phyloP scores from a whole-genome alignment of 2,329 filamentous ascomycete species.

The Nigrospora oryzae region DNA sequence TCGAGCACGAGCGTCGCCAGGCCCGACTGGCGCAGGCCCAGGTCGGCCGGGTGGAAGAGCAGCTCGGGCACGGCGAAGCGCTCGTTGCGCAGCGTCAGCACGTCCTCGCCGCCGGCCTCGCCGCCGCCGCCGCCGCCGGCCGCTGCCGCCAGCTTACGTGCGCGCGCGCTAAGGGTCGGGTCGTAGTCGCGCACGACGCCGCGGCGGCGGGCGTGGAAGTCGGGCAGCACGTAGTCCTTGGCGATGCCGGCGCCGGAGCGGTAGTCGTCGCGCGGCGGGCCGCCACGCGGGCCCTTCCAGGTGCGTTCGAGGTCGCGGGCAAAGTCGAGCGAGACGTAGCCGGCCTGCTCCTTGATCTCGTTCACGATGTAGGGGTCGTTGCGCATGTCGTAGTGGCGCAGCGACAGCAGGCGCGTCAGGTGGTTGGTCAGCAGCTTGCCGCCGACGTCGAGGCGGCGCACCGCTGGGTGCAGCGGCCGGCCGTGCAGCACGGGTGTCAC shows the following conservation, averaged over 20 bases:
- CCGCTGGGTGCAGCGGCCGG: conserved; percentile 68
- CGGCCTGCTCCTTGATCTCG: conserved; percentile 87
- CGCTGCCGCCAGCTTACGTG: conserved; percentile 34
- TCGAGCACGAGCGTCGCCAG: conserved; percentile 78
- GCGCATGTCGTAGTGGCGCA: conserved; percentile 91
- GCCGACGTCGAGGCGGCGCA: conserved; percentile 81
- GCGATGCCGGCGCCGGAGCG: conserved; percentile 53
- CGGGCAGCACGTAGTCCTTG: conserved; percentile 86
- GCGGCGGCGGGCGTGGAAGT: conserved; percentile 52
- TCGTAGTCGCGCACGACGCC: conserved; percentile 76
- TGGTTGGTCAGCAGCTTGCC: conserved; percentile 93
- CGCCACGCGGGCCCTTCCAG: conserved; percentile 69
- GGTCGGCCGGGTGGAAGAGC: conserved; percentile 77
- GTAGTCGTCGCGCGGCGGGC: conserved; percentile 38
- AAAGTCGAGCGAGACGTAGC: conserved; percentile 77
- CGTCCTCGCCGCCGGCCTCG: conserved; percentile 52
- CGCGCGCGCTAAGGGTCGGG: conserved; percentile 48
- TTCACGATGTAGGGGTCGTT: conserved; percentile 92
- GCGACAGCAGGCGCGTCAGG: conserved; percentile 78
- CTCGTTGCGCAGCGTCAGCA: conserved; percentile 83
- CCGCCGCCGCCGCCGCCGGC: conserved; percentile 33
- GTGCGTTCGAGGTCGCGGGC: conserved; percentile 66
- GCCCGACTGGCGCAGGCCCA: conserved; percentile 76
- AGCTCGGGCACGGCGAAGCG: conserved; percentile 85
- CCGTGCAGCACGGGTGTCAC: conserved; percentile 80